Evolutionary conservation across 129 eudicot genomes (phyloP).

Genomic region (carrot (Daucus carota)): DNA sequence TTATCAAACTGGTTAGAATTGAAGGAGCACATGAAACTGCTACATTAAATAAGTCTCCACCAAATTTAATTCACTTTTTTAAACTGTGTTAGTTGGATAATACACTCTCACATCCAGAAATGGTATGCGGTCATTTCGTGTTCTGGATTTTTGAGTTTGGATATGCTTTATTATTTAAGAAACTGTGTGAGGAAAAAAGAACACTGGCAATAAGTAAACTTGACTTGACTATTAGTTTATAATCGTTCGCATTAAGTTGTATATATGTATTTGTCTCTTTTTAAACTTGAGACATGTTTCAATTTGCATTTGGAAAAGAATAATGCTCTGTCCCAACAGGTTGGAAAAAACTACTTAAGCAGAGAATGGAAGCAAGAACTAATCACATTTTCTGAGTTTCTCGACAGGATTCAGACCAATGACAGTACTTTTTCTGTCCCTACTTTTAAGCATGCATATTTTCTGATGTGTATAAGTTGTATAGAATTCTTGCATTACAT

Average conservation of each 20-base stretch:
- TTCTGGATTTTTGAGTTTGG: not conserved
- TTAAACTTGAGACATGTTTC: slow-evolving; percentile 12
- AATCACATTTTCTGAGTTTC: slow-evolving; percentile 81
- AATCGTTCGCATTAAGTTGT: not conserved
- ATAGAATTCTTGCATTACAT: slow-evolving; percentile 2
- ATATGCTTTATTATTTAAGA: not conserved
- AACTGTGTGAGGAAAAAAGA: not conserved
- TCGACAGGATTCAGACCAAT: slow-evolving; percentile 65
- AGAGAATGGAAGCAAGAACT: slow-evolving; percentile 96
- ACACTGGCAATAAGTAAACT: too few species aligned
- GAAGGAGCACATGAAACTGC: not conserved
- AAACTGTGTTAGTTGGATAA: not conserved
- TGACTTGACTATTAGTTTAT: too few species aligned
- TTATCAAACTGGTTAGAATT: too few species aligned
- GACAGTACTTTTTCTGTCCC: slow-evolving; percentile 39
- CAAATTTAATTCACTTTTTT: not conserved
- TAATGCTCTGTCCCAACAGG: slow-evolving; percentile 45
- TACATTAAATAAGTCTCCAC: not conserved
- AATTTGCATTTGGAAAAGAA: slow-evolving; percentile 24
- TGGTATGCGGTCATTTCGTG: not conserved
- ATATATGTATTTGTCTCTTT: not conserved
- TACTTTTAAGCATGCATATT: slow-evolving; percentile 76
- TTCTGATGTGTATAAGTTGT: slow-evolving; percentile 18
- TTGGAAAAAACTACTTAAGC: slow-evolving; percentile 83
- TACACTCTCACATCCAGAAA: not conserved